These are phyloP conservation scores for Ophiostoma triangulosporum DNA, from an alignment of 2,329 filamentous ascomycete species.

Conservation along the genomic window DNA sequence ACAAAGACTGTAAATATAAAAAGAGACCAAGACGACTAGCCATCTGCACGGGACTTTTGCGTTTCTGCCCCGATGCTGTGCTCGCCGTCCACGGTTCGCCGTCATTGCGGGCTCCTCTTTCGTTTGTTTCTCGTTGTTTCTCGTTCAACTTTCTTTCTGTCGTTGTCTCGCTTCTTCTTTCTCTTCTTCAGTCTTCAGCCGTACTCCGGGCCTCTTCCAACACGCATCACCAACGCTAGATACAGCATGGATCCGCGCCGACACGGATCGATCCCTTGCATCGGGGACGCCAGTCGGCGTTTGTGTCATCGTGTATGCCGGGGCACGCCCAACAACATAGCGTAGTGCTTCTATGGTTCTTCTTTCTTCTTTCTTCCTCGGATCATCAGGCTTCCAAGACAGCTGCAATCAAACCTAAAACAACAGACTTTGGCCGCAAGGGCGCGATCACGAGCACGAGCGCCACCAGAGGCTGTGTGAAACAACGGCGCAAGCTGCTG, in stretches of 20 bases:
- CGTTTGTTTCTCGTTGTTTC: not conserved
- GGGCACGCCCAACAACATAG: not conserved
- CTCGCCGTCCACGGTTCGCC: not conserved
- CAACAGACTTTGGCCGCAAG: not conserved
- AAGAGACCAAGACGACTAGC: no score
- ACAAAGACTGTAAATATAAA: no score
- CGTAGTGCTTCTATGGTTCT: not conserved
- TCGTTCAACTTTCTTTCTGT: not conserved
- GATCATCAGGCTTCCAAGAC: not conserved
- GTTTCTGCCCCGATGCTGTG: not conserved
- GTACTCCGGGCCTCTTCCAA: not conserved
- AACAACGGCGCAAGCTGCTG: not conserved
- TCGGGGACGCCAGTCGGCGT: not conserved
- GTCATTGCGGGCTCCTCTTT: not conserved
- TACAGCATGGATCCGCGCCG: not conserved
- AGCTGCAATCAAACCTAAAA: not conserved
- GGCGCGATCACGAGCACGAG: not conserved
- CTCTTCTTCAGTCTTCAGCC: not conserved
- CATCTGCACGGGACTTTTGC: not conserved
- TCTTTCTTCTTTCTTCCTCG: not conserved
- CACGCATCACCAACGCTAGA: not conserved
- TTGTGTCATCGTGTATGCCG: not conserved
- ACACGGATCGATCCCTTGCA: not conserved
- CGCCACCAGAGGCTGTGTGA: not conserved
- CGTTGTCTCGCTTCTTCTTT: not conserved